Percentiles rank a stretch among this genome's conserved stretches.
phyloP scores from a whole-genome alignment of 75 land plant species.

The Ceratopteris richardii region DNA sequence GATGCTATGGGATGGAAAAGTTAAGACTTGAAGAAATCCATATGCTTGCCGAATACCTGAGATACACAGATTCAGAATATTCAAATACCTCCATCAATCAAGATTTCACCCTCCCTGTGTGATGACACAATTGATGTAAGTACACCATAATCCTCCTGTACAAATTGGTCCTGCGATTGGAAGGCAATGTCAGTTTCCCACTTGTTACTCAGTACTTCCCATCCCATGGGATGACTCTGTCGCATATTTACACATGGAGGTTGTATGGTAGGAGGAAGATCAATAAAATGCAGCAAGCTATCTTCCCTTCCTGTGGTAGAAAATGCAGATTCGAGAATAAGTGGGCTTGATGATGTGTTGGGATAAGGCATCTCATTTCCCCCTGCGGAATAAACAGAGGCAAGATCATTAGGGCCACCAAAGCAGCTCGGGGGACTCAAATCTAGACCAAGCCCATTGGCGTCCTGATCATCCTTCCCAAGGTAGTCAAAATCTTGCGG shows the following conservation, averaged over 20 bases:
- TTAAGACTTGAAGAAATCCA: too few species aligned
- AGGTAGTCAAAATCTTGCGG: constrained; percentile 35
- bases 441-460: constrained; percentile 30
- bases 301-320: constrained; percentile 29
- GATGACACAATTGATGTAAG: not conserved
- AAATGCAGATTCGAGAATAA: constrained; percentile 27
- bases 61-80: too few species aligned
- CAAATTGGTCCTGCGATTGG: not conserved
- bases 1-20: too few species aligned
- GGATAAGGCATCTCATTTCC: constrained; percentile 30
- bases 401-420: constrained; percentile 46
- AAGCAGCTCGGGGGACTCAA: constrained; percentile 33
- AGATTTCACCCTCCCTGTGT: constrained; percentile 1
- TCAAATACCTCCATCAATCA: too few species aligned
- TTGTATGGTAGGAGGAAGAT: constrained; percentile 30
- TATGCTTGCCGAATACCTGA: not conserved
- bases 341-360: constrained; percentile 34
- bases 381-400: constrained; percentile 39
- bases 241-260: constrained; percentile 17
- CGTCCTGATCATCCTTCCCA: constrained; percentile 33
- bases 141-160: constrained; percentile 7
- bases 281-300: constrained; percentile 28
- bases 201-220: constrained; percentile 41
- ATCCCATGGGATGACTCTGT: constrained; percentile 41
- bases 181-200: not conserved